Evolutionary conservation across 1,284 basidiomycete genomes (phyloP).

Genomic region (Coniferiporia sulphurascens): DNA sequence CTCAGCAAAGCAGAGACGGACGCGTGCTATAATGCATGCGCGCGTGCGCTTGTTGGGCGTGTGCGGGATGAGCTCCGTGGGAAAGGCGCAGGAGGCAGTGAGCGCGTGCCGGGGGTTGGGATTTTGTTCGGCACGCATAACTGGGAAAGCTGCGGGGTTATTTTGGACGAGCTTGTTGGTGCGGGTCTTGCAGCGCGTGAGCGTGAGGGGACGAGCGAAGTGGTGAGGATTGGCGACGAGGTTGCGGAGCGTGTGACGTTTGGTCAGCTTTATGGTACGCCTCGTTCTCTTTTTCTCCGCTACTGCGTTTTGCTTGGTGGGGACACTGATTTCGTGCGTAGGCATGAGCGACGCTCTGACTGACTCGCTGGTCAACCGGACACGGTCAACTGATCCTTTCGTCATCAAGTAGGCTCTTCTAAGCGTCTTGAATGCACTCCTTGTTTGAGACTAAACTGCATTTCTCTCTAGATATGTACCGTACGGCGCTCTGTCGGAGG

Average conservation of each 20-base stretch:
- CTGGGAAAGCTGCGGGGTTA: slow-evolving; percentile 55
- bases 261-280: slow-evolving; percentile 79
- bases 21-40: slow-evolving; percentile 70
- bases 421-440: background rate
- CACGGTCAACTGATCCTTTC: slow-evolving; percentile 56
- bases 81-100: slow-evolving; percentile 17
- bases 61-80: slow-evolving; percentile 43
- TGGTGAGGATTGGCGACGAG: slow-evolving; percentile 41
- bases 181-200: slow-evolving; percentile 47
- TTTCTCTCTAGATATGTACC: slow-evolving; percentile 57
- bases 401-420: slow-evolving; percentile 75
- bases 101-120: slow-evolving; percentile 43
- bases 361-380: slow-evolving; percentile 57
- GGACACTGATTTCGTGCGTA: slow-evolving; percentile 33
- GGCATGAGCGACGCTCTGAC: slow-evolving; percentile 82
- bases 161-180: slow-evolving; percentile 57
- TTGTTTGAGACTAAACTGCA: background rate
- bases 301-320: background rate
- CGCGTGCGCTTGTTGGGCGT: slow-evolving; percentile 54
- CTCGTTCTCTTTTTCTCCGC: background rate
- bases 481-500: slow-evolving; percentile 55
- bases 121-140: slow-evolving; percentile 86
- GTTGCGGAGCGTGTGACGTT: slow-evolving; percentile 67
- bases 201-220: slow-evolving; percentile 20
- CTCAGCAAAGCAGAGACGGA: slow-evolving; percentile 73